Percentiles rank a stretch among this genome's conserved stretches.
phyloP scores from a whole-genome alignment of 495 filamentous ascomycete genomes.

The Penicillium malachiteum region DNA sequence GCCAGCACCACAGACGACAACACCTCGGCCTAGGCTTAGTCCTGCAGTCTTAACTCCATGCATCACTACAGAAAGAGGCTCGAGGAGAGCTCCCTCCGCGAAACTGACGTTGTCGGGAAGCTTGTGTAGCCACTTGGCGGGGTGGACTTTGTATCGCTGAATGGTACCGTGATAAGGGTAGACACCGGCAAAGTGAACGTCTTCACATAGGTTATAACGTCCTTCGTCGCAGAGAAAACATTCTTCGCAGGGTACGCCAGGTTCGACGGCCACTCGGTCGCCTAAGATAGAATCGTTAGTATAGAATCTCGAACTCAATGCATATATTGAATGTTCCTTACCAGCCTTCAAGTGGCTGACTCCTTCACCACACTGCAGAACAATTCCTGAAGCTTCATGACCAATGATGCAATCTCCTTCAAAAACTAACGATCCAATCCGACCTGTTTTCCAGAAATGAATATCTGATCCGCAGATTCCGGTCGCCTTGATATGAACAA shows the following conservation, averaged over 20 bases:
- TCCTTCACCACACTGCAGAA: constrained; percentile 59
- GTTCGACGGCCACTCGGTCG: constrained; percentile 73
- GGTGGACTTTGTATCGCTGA: constrained; percentile 62
- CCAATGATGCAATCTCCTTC: constrained; percentile 69
- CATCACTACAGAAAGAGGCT: constrained; percentile 75
- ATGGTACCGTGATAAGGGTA: constrained; percentile 59
- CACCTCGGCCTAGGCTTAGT: constrained; percentile 50
- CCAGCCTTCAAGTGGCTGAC: constrained; percentile 35
- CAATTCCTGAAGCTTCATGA: constrained; percentile 73
- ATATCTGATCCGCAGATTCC: constrained; percentile 64
- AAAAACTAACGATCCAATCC: constrained; percentile 70
- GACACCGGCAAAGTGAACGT: constrained; percentile 66
- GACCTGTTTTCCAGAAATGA: constrained; percentile 76
- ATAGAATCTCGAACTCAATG: not conserved
- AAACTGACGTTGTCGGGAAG: constrained; percentile 61
- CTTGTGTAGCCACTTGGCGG: constrained; percentile 58
- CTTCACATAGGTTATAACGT: constrained; percentile 76
- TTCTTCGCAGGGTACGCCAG: constrained; percentile 65
- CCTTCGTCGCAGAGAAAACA: constrained; percentile 65
- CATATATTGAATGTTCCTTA: constrained; percentile 7
- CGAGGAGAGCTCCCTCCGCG: constrained; percentile 68
- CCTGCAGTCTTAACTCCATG: constrained; percentile 61
- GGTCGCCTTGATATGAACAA: constrained; percentile 52
- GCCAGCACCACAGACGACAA: constrained; percentile 74
- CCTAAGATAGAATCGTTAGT: constrained; percentile 35